Evolutionary conservation across 148 eudicot genomes (phyloP), one percentile per base, ranked within the genome.

Genomic region (Polygonum aviculare): DNA sequence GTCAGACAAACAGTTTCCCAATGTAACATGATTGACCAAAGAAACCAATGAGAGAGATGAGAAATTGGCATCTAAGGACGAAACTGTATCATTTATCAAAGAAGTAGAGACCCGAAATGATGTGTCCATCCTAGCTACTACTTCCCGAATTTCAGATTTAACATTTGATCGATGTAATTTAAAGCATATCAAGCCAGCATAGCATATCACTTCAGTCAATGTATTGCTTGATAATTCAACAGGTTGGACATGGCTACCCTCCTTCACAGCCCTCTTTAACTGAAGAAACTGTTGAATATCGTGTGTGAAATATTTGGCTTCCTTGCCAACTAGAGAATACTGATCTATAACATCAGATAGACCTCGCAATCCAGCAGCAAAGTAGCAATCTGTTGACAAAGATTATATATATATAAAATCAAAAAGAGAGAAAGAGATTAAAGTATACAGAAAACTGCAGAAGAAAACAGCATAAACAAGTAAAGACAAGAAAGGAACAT

Each of bases 241-340:
- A n/a, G 62, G 73, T 76, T 69, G 69, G 50, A 73, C 78, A 41
- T 39, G 74, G 36, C 40, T 71, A 76, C 79, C 88, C 78, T 78
- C 88, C 78, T 78, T 80, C 35, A 82, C 19, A 79, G 83, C 78
- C 79, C 81, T 80, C 81, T 79, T 86, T 26, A 80, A 75, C 77
- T 81, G 81, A 44, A 87, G 84, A 84, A 94, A 94, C 49, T 82
- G 85, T 6, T 78, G 75, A 79, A 90, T 75, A 77, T 92, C 97
- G 36, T 84, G 80, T 39, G 79, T 86, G 85, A 85, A 92, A 77
- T 82, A 78, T 67, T 60, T 82, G 26, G 92, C 85, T 72, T 82
- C 82, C 81, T 72, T 78, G 7, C 77, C 90, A 78, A 90, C 86
- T 44, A 79, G 67, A 38, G 92, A 88, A 84, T 88, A 86, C 75